Evolutionary conservation across 2,329 filamentous ascomycete species (phyloP).

Genomic region (Cytospora paraplurivora): DNA sequence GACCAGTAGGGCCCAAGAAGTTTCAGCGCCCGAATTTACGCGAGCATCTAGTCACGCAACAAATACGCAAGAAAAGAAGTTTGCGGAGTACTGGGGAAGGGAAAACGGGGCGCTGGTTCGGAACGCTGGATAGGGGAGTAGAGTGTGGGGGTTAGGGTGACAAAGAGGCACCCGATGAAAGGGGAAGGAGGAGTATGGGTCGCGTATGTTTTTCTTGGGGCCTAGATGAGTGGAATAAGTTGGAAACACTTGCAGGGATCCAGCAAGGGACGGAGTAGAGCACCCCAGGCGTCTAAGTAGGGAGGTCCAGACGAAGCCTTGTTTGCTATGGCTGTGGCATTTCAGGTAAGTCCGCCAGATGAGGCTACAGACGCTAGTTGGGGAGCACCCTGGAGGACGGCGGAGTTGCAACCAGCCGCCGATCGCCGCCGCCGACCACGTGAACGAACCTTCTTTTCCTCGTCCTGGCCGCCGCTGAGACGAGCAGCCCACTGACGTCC

Average conservation of each 20-base stretch:
- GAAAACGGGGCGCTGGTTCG: conserved; percentile 18
- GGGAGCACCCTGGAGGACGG: not conserved
- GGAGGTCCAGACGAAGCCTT: no score
- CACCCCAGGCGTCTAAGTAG: no score
- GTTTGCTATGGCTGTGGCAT: no score
- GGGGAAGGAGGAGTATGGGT: not conserved
- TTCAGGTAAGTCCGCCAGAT: not conserved
- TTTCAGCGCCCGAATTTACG: not conserved
- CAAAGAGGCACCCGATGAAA: not conserved
- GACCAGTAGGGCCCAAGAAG: not conserved
- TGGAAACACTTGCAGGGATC: not conserved
- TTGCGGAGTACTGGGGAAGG: conserved; percentile 32
- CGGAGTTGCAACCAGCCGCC: not conserved
- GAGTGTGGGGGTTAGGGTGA: conserved; percentile 11
- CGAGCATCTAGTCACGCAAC: not conserved
- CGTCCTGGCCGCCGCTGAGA: not conserved
- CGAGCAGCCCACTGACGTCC: not conserved
- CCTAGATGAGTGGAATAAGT: not conserved
- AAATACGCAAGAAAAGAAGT: conserved; percentile 25
- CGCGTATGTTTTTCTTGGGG: not conserved
- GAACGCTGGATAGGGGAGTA: conserved; percentile 13
- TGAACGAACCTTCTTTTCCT: not conserved
- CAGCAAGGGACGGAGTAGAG: not conserved
- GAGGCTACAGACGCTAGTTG: not conserved
- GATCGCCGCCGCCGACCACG: not conserved